Evolutionary conservation across 2,329 filamentous ascomycete species (phyloP).

Genomic region (Bretziella fagacearum): DNA sequence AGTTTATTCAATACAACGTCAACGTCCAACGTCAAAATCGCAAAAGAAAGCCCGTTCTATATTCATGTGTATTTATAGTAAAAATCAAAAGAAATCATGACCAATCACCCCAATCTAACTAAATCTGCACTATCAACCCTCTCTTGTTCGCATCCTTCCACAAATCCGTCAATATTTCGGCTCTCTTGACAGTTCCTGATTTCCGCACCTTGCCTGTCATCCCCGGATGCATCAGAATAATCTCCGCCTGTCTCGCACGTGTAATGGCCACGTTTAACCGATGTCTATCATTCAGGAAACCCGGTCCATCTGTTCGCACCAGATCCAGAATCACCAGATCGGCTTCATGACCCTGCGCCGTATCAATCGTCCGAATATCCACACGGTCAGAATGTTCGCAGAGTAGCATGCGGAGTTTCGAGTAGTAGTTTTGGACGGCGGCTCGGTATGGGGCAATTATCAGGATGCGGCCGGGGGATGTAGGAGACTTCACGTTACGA

Average conservation of each 20-base stretch:
- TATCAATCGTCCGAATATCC: conserved; percentile 28
- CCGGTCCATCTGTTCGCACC: conserved; percentile 24
- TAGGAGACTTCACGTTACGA: conserved; percentile 17
- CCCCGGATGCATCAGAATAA: conserved; percentile 27
- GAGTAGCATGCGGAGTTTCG: conserved; percentile 19
- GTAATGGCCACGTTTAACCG: conserved; percentile 31
- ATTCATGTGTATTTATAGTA: too few species aligned
- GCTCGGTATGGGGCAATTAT: conserved; percentile 29
- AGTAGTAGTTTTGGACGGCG: conserved; percentile 23
- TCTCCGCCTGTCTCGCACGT: conserved; percentile 27
- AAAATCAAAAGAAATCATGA: background rate
- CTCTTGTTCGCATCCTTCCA: conserved; percentile 8
- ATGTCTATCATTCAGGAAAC: conserved; percentile 28
- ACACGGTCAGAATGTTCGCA: conserved; percentile 20
- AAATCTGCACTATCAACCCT: background rate
- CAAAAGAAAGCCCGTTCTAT: too few species aligned
- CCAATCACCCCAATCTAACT: background rate
- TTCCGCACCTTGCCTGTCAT: conserved; percentile 19
- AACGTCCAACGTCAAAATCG: too few species aligned
- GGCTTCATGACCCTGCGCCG: conserved; percentile 30
- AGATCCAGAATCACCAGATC: conserved; percentile 32
- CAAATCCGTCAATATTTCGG: background rate
- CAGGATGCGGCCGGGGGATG: conserved; percentile 24
- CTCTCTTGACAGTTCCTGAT: background rate
- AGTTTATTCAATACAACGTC: background rate